Evolutionary conservation across 345 rosid genomes (phyloP), one percentile per base, ranked within the genome.

Genomic region (Iberis pinnata): DNA sequence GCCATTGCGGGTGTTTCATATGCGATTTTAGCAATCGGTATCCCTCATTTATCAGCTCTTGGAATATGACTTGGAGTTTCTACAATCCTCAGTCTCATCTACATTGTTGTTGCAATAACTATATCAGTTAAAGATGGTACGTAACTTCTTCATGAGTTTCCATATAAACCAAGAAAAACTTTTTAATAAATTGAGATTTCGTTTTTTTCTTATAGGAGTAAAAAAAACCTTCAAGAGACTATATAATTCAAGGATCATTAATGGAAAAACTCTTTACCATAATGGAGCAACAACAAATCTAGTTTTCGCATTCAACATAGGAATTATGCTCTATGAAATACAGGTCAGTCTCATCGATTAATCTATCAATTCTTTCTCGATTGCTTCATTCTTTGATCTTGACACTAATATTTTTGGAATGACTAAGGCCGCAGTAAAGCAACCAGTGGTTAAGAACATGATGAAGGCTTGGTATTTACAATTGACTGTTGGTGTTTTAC

Each of bases 291-390:
- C 78, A 40, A 93, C 97, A 43, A 92, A 51, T 75, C 83, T 92
- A 1, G 86, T 92, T 31, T 92, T 88, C 49, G 95, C 95, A 51
- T 92, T 76, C 52, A 92, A 92, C 47, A 88, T 97, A 0, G 98
- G 98, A 69, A 92, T n/a, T n/a, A n/a, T 92, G 98, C 95, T 88
- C 35, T 97, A 95, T 14, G 98, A 92, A 70, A 92, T 92, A 52
- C 76, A 75, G 29, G 79, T 71, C 4, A 33, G 68, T 17, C 36
- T 17, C 42, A 26, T 55, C 12, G 13, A 40, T 32, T 14, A 7
- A 3, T 31, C n/a, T n/a, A n/a, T n/a, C n/a, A n/a, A n/a, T n/a
- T n/a, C n/a, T n/a, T n/a, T n/a, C n/a, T 6, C 4, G 16, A 11
- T 18, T 39, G 16, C 14, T 15, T 42, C 36, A 1, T 40, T 14